phyloP scores from a whole-genome alignment of 2,329 filamentous ascomycete genomes.

The Waltergamsia citrina region DNA sequence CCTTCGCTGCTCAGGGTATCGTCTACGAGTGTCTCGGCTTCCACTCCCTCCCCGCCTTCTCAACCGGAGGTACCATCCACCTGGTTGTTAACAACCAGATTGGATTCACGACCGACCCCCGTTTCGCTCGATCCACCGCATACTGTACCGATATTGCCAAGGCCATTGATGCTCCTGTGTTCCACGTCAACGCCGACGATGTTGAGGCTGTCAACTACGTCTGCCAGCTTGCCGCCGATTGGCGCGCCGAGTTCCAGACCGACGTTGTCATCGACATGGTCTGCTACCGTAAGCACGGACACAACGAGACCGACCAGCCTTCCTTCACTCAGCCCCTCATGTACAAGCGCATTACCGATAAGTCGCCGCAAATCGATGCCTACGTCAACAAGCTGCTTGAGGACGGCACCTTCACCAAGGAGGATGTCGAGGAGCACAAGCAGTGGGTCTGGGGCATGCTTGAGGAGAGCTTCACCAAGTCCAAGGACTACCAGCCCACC shows the following conservation, averaged over 20 bases:
- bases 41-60: constrained; percentile 90
- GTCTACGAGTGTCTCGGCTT: constrained; percentile 99
- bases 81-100: constrained; percentile 99
- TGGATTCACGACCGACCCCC: constrained; percentile 96
- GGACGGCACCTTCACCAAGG: constrained; percentile 92
- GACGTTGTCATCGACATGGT: constrained; percentile 97
- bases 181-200: constrained; percentile 98
- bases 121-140: constrained; percentile 91
- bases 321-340: constrained; percentile 99
- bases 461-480: constrained; percentile 93
- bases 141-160: constrained; percentile 99
- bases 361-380: constrained; percentile 77
- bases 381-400: constrained; percentile 86
- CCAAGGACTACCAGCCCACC: constrained; percentile 93
- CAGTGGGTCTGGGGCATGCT: constrained; percentile 99
- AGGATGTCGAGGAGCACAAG: constrained; percentile 97
- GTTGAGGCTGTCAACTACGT: constrained; percentile 98
- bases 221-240: constrained; percentile 93
- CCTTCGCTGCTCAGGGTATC: constrained; percentile 91
- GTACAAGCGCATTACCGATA: constrained; percentile 93
- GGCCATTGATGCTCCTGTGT: constrained; percentile 94
- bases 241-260: constrained; percentile 97
- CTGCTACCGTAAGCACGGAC: constrained; percentile 97
- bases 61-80: constrained; percentile 94
- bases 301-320: constrained; percentile 99